Base-by-base conservation (phyloP, 805 yeast genomes). In the Cephaloascus albidus region DNA sequence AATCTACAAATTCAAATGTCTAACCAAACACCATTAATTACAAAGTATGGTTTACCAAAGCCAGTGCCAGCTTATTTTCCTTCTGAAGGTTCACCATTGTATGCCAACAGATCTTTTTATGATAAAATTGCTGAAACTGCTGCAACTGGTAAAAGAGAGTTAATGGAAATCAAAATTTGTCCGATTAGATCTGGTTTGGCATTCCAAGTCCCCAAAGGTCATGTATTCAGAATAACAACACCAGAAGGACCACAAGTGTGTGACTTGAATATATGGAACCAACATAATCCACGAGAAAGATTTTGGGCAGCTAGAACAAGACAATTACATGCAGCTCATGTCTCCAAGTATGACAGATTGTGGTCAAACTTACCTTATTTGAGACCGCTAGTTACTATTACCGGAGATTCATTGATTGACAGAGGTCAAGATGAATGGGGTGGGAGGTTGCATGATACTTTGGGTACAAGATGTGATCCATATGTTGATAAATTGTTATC, bases 241-340 rank as follows among this genome's bases (percentile, higher is more conserved):
- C 79, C 83, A 2, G 78, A 79, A 47, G 85, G 85, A 3, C 81
- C 86, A 2, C 85, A 79, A 53, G 85, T 79, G 16, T 78, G 83
- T 49, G 85, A 79, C 50, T 68, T 78, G 55, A 78, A 79, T 56
- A 70, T 76, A 38, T 79, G 85, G 85, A 73, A 71, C 47, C 61
- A 61, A 37, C 66, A 74, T 45, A 76, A 78, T 49, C 82, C 79
- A 19, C 60, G 81, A 49, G 85, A 79, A 50, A 59, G 79, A 45
- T 65, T 79, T 49, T 79, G 85, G 85, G 85, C 85, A 14, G 70
- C 83, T 3, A 63, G 85, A 51, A 78, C 83, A 0, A 65, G 85
- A 53, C 85, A 78, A 49, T 58, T 79, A 43, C 83, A 79, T 43
- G 68, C 77, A 15, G 72, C 80, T 3, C 85, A 78, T 53, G 81